Evolutionary conservation across 2,329 filamentous ascomycete genomes (phyloP).

Genomic region (Verticillium albo-atrum): DNA sequence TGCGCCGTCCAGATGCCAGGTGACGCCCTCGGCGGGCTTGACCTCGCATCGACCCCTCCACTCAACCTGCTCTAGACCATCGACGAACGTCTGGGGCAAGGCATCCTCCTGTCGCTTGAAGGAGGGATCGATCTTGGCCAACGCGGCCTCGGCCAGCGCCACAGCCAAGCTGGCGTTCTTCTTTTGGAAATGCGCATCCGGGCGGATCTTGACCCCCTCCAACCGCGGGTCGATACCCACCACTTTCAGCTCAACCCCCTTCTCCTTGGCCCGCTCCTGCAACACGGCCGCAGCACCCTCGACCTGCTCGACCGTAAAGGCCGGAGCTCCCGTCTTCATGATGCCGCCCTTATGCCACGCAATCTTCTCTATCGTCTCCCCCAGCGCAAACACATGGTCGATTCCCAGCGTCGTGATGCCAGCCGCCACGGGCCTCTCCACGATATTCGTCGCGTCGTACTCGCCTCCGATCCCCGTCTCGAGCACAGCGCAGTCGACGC

Average conservation of each 20-base stretch:
- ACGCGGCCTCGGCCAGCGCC: constrained; percentile 44
- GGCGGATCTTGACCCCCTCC: constrained; percentile 35
- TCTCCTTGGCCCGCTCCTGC: constrained; percentile 46
- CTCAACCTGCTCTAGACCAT: constrained; percentile 69
- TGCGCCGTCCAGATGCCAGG: constrained; percentile 89
- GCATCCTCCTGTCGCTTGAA: constrained; percentile 12
- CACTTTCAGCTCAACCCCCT: constrained; percentile 40
- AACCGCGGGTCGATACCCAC: constrained; percentile 43
- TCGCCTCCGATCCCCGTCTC: constrained; percentile 67
- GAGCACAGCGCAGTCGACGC: constrained; percentile 58
- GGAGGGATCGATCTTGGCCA: constrained; percentile 34
- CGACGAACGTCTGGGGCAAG: constrained; percentile 61
- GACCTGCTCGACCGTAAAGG: constrained; percentile 51
- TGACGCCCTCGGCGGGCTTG: constrained; percentile 50
- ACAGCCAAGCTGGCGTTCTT: constrained; percentile 54
- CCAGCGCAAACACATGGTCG: constrained; percentile 62
- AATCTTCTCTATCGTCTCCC: constrained; percentile 59
- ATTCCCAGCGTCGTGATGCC: constrained; percentile 65
- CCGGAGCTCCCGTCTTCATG: constrained; percentile 53
- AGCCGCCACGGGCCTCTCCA: constrained; percentile 51
- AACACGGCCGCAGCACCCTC: constrained; percentile 41
- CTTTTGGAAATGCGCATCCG: constrained; percentile 52
- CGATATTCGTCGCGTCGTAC: constrained; percentile 65
- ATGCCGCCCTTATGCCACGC: constrained; percentile 74
- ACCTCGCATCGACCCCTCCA: constrained; percentile 77